Evolutionary conservation across 2,329 filamentous ascomycete species (phyloP).

Genomic region (Neodidymelliopsis sp.): DNA sequence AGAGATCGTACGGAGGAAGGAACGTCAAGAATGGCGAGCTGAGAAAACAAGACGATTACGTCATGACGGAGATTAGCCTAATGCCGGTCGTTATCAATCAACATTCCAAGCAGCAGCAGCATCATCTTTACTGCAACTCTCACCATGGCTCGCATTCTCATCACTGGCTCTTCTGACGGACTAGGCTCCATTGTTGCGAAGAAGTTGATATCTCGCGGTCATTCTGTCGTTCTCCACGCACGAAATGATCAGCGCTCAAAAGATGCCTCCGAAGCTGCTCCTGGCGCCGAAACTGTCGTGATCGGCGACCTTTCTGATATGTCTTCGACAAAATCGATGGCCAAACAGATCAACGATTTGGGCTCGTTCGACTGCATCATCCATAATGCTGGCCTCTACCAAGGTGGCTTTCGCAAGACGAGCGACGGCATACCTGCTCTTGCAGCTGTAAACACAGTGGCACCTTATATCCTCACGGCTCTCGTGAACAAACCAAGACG

Average conservation of each 20-base stretch:
- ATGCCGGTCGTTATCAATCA: too few relatives aligned
- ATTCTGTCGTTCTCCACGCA: constrained; percentile 64
- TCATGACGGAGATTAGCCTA: too few relatives aligned
- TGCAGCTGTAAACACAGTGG: constrained; percentile 64
- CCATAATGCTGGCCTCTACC: constrained; percentile 65
- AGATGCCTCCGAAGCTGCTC: constrained; percentile 58
- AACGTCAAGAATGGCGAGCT: too few relatives aligned
- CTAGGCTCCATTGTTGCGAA: constrained; percentile 62
- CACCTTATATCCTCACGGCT: constrained; percentile 64
- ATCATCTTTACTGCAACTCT: neutral
- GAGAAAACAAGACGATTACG: too few relatives aligned
- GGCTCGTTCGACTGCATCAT: constrained; percentile 64
- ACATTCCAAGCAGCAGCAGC: too few relatives aligned
- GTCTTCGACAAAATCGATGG: constrained; percentile 60
- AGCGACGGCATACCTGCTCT: constrained; percentile 58
- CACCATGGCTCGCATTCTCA: constrained; percentile 57
- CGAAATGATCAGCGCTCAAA: constrained; percentile 62
- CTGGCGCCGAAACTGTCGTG: constrained; percentile 60
- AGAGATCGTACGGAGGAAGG: too few relatives aligned
- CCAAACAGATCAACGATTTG: constrained; percentile 58
- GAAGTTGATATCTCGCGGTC: constrained; percentile 59
- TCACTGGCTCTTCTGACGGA: constrained; percentile 67
- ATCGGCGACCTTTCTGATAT: constrained; percentile 62
- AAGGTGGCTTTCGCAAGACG: constrained; percentile 54
- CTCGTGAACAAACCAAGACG: constrained; percentile 59